These are phyloP conservation scores for Acacia acuminata DNA, from an alignment of 306 rosid genomes.

Conservation along the genomic window DNA sequence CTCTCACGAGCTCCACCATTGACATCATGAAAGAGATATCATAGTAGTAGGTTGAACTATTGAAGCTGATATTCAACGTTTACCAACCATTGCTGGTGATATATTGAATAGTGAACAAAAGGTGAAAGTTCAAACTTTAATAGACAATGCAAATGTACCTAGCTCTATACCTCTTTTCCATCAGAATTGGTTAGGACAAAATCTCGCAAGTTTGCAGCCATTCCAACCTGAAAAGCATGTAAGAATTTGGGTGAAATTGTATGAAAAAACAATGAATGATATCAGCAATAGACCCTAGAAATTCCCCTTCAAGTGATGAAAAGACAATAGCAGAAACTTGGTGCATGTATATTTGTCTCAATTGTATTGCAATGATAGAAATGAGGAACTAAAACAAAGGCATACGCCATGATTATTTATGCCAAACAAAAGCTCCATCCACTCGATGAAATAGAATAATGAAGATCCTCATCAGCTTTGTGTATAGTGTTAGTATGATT, in stretches of 20 bases:
- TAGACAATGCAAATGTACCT: conserved; percentile 24
- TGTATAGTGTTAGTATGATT: no score
- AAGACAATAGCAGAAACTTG: background rate
- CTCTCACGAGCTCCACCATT: no score
- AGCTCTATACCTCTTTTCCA: conserved; percentile 73
- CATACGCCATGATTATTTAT: background rate
- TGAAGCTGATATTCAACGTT: background rate
- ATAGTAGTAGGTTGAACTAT: background rate
- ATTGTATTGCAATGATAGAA: conserved; percentile 17
- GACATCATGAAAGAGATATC: background rate
- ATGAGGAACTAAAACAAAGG: background rate
- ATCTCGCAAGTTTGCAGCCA: conserved; percentile 92
- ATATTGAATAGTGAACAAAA: conserved; percentile 13
- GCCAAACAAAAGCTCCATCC: conserved; percentile 20
- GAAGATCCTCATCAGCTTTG: conserved; percentile 3
- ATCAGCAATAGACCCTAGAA: background rate
- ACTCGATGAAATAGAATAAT: conserved; percentile 10
- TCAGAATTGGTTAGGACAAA: conserved; percentile 70
- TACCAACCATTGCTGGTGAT: background rate
- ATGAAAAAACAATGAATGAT: background rate
- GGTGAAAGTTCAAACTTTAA: conserved; percentile 7
- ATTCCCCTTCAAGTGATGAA: background rate
- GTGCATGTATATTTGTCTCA: background rate
- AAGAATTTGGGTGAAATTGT: conserved; percentile 16
- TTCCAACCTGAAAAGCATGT: conserved; percentile 62